phyloP scores from a whole-genome alignment of 176 grass and related monocot genomes.

The Carex parvula region DNA sequence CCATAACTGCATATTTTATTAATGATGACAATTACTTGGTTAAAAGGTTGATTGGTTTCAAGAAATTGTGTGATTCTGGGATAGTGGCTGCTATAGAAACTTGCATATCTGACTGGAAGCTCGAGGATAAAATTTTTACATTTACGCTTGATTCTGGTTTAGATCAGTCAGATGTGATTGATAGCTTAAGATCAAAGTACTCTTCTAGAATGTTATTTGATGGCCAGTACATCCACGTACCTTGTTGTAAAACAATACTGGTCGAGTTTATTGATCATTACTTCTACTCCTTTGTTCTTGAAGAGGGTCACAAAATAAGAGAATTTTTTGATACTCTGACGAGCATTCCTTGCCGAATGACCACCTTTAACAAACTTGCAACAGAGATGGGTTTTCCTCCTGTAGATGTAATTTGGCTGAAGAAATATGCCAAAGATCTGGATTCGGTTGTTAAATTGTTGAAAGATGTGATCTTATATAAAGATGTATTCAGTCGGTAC shows the following conservation, averaged over 20 bases:
- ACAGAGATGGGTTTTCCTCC: constrained; percentile 6
- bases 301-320: not conserved
- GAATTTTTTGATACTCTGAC: constrained; percentile 6
- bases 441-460: not conserved
- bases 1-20: constrained; percentile 13
- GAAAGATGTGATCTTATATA: constrained; percentile 11
- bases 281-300: constrained; percentile 10
- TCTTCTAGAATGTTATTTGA: constrained; percentile 14
- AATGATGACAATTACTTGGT: not conserved
- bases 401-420: not conserved
- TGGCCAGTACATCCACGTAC: constrained; percentile 15
- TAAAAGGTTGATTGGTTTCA: constrained; percentile 13
- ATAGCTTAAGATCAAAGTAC: constrained; percentile 17
- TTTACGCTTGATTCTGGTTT: not conserved
- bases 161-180: not conserved
- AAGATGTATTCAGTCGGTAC: constrained; percentile 6
- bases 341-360: constrained; percentile 9
- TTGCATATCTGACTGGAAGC: constrained; percentile 7
- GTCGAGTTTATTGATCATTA: constrained; percentile 7
- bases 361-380: constrained; percentile 7
- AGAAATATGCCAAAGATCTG: not conserved
- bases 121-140: constrained; percentile 10
- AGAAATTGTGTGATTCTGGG: constrained; percentile 4
- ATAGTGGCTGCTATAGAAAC: not conserved
- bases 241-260: constrained; percentile 1